Evolutionary conservation across 192 early-diverging fungal genomes (phyloP), one percentile per base, ranked within the genome.

Genomic region (Entomortierella chlamydospora): DNA sequence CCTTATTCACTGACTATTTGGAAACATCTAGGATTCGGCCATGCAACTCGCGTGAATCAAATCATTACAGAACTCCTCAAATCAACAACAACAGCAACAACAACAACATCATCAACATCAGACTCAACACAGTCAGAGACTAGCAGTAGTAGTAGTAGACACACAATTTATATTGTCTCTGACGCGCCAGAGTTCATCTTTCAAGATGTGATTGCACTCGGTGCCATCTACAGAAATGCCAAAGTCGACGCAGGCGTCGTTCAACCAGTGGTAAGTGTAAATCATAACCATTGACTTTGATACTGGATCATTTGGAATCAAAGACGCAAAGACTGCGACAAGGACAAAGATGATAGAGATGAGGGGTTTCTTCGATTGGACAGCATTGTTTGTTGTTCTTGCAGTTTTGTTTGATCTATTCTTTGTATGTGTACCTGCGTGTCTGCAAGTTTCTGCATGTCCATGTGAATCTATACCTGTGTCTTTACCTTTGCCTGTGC

Each of bases 21-120:
- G n/a, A n/a, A n/a, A n/a, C n/a, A n/a, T n/a, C n/a, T n/a, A 90
- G 88, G 88, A 30, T 90, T 84, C 80, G 88, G 86, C 22, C 88
- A 90, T 79, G 88, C 88, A 49, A 87, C 88, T 20, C 81, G 86
- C 17, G 88, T 86, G 12, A 83, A 83, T 58, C 88, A 90, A 65
- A 81, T 90, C 37, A 85, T 87, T 28, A 72, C 79, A 4, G 85
- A 90, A 31, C 78, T 90, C 20, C 60, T 87, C 25, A 53, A 63
- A 18, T 53, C 73, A 54, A 18, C 50, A 28, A 33, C 31, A 17
- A 53, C 45, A 34, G 18, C 56, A 37, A 54, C 55, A 28, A 52
- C 54, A 5, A 49, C n/a, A 8, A 23, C 30, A 6, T 4, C 28
- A 30, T 41, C 61, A 37, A 0, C 18, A 26, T 47, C 20, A 28